These are phyloP conservation scores for Solanum raphanifolium DNA, from an alignment of 257 asterid genomes.

Conservation along the genomic window DNA sequence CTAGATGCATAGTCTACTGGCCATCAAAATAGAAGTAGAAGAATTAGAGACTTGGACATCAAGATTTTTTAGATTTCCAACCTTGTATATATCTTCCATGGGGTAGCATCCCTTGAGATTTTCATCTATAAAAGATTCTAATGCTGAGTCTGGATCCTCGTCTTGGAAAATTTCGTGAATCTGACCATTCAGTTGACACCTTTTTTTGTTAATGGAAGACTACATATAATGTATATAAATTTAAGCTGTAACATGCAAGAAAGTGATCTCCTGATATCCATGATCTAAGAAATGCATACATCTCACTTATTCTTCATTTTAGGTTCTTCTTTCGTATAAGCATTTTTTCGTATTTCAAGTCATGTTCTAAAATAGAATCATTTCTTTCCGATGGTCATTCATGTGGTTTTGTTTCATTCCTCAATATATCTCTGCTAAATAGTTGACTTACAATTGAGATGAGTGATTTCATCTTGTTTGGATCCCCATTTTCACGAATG, in stretches of 20 bases:
- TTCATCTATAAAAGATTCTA: slow-evolving; percentile 40
- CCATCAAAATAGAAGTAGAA: not conserved
- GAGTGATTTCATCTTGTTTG: slow-evolving; percentile 65
- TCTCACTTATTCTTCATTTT: not conserved
- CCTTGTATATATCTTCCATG: slow-evolving; percentile 56
- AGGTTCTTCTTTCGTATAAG: not conserved
- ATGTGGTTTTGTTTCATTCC: not conserved
- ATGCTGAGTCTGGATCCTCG: slow-evolving; percentile 49
- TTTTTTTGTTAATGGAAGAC: not conserved
- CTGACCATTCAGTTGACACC: slow-evolving; percentile 20
- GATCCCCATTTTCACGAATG: slow-evolving; percentile 45
- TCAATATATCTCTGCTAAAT: not conserved
- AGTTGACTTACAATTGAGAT: slow-evolving; percentile 55
- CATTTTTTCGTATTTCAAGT: not conserved
- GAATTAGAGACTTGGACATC: not conserved
- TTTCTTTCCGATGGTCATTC: not conserved
- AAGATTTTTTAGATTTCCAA: not conserved
- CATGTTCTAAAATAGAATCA: not conserved
- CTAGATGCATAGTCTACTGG: not conserved
- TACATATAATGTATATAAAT: not conserved
- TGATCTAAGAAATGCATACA: not conserved
- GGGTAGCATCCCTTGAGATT: slow-evolving; percentile 59
- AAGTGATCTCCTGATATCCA: not conserved
- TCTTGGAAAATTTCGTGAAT: slow-evolving; percentile 33
- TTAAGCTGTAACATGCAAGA: not conserved